Evolutionary conservation across 306 rosid species (phyloP).

Genomic region (Begonia masoniana): DNA sequence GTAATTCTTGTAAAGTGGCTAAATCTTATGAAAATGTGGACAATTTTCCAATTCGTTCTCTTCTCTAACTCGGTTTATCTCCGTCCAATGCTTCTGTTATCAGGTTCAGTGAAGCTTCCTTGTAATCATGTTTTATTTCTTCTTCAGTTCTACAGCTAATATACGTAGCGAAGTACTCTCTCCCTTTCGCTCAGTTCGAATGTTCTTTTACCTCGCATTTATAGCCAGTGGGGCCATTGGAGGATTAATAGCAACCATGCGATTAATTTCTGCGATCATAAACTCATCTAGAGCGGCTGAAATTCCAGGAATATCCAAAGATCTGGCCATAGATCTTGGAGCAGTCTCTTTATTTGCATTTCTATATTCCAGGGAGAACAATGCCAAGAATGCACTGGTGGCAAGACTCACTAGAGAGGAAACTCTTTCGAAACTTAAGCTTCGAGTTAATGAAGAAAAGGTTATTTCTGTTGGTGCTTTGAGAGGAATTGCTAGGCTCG

Average conservation of each 20-base stretch:
- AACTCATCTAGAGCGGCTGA: conserved; percentile 53
- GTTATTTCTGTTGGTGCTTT: conserved; percentile 49
- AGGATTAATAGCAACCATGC: conserved; percentile 57
- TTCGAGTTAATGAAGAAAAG: conserved; percentile 56
- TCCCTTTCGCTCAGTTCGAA: conserved; percentile 74
- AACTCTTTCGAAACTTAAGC: conserved; percentile 65
- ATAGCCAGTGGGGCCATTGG: conserved; percentile 70
- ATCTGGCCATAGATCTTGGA: conserved; percentile 72
- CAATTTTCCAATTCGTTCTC: neutral
- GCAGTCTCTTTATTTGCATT: conserved; percentile 71
- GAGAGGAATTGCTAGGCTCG: conserved; percentile 83
- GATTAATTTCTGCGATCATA: conserved; percentile 54
- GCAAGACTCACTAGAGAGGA: conserved; percentile 86
- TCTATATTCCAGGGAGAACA: conserved; percentile 62
- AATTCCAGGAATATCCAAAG: conserved; percentile 41
- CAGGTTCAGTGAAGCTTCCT: conserved; percentile 36
- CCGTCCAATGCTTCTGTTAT: conserved; percentile 24
- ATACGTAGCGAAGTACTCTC: conserved; percentile 81
- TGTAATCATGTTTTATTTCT: conserved; percentile 35
- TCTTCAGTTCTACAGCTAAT: conserved; percentile 59
- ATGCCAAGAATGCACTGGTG: conserved; percentile 60
- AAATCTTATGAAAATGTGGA: neutral
- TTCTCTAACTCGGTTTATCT: conserved; percentile 7
- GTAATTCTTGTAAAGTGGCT: neutral
- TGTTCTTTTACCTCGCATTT: conserved; percentile 64